Percentiles rank a stretch among this genome's conserved stretches.
phyloP scores from a whole-genome alignment of 2,329 filamentous ascomycete genomes.

The Chaetothyriales sp. region DNA sequence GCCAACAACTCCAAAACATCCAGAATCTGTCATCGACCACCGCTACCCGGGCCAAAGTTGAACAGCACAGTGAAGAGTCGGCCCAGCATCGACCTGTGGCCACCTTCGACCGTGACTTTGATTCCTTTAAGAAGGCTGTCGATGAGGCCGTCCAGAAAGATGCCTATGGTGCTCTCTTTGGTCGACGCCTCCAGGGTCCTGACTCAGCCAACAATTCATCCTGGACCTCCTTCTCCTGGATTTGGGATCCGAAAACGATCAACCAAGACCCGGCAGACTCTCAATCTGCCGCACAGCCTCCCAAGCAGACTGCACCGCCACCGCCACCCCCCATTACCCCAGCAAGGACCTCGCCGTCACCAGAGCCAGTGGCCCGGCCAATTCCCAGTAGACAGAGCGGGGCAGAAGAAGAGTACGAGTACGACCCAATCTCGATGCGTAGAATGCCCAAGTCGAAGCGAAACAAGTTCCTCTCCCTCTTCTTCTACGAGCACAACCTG shows the following conservation, averaged over 20 bases:
- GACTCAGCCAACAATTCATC: slow-evolving; percentile 11
- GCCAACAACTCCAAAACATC: slow-evolving; percentile 6
- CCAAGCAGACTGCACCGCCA: background rate
- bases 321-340: background rate
- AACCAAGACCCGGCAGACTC: slow-evolving; percentile 1
- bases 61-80: slow-evolving; percentile 4
- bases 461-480: slow-evolving; percentile 7
- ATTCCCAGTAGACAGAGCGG: background rate
- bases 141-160: slow-evolving; percentile 25
- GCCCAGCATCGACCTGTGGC: background rate
- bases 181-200: slow-evolving; percentile 20
- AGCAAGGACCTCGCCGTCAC: background rate
- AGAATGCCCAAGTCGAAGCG: slow-evolving; percentile 21
- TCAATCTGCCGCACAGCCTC: background rate
- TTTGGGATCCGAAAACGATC: slow-evolving; percentile 13
- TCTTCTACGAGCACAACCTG: slow-evolving; percentile 16
- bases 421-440: slow-evolving; percentile 31
- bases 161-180: slow-evolving; percentile 30
- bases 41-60: slow-evolving; percentile 1
- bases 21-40: slow-evolving; percentile 6
- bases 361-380: background rate
- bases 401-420: slow-evolving; percentile 19
- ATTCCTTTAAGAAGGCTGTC: slow-evolving; percentile 24
- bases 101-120: slow-evolving; percentile 21
- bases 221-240: slow-evolving; percentile 23